These are phyloP conservation scores for Cercophora samala DNA, from an alignment of 495 filamentous ascomycete genomes.

Conservation along the genomic window DNA sequence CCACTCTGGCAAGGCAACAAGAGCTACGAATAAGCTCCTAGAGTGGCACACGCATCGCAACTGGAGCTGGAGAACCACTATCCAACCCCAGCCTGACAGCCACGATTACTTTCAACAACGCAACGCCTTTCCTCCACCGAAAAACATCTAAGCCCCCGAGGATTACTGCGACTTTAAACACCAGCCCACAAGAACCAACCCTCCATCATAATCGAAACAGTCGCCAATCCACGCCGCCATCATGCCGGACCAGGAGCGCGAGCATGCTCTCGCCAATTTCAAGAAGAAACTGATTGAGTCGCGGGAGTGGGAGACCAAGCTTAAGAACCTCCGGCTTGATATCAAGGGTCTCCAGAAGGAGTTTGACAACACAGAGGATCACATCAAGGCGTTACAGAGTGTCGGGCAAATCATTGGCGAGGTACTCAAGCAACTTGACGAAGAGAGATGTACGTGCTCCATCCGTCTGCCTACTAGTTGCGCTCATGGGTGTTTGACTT, in stretches of 20 bases:
- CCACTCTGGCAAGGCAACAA: slow-evolving; percentile 25
- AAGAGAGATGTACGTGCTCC: slow-evolving; percentile 83
- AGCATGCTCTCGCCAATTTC: slow-evolving; percentile 81
- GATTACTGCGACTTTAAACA: not conserved
- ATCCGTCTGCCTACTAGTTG: not conserved
- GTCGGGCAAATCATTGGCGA: slow-evolving; percentile 99
- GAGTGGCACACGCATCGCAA: slow-evolving; percentile 12
- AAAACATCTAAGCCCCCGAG: not conserved
- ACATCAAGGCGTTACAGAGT: slow-evolving; percentile 99
- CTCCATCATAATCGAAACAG: not conserved
- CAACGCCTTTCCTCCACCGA: not conserved
- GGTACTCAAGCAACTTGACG: slow-evolving; percentile 96
- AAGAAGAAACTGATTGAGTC: slow-evolving; percentile 92
- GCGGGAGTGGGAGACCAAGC: slow-evolving; percentile 96
- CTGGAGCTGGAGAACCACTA: not conserved
- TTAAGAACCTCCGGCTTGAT: slow-evolving; percentile 84
- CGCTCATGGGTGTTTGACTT: not conserved
- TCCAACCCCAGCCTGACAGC: slow-evolving; percentile 8
- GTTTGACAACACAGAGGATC: slow-evolving; percentile 95
- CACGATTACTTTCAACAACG: slow-evolving; percentile 3
- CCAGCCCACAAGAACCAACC: not conserved
- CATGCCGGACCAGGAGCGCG: slow-evolving; percentile 61
- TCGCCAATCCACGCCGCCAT: slow-evolving; percentile 22
- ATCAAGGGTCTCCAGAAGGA: slow-evolving; percentile 94
- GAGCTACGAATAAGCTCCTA: slow-evolving; percentile 25